Conservation (phyloP, 2,329 filamentous ascomycete species). For the Escovopsis sp. region DNA sequence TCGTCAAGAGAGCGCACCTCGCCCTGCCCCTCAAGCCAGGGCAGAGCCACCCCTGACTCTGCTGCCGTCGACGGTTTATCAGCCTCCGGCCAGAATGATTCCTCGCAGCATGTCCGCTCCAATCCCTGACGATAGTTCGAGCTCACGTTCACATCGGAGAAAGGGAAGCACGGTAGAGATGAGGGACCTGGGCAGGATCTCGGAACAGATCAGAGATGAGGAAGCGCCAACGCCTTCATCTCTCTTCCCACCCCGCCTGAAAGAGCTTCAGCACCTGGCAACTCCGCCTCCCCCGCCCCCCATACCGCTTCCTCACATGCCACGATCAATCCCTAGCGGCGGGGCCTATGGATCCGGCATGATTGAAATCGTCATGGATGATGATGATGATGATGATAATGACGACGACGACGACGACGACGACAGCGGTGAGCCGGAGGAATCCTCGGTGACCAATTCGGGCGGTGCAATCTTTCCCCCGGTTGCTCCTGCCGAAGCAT, state of each 20-base stretch:
- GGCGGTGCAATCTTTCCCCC: slow-evolving; percentile 31
- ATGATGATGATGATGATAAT: slow-evolving; percentile 46
- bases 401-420: too few relatives aligned
- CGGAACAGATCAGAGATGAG: slow-evolving; percentile 31
- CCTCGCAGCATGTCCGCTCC: slow-evolving; percentile 46
- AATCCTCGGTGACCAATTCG: slow-evolving; percentile 17
- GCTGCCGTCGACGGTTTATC: slow-evolving; percentile 45
- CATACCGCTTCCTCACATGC: slow-evolving; percentile 36
- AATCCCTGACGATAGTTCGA: slow-evolving; percentile 26
- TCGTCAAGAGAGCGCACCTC: too few relatives aligned
- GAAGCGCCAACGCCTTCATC: slow-evolving; percentile 38
- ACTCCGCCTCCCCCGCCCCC: slow-evolving; percentile 47
- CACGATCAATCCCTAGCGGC: slow-evolving; percentile 23
- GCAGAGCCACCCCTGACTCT: slow-evolving; percentile 26
- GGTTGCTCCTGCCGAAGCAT: slow-evolving; percentile 30
- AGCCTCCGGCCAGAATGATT: slow-evolving; percentile 35
- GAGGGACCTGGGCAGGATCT: slow-evolving; percentile 34
- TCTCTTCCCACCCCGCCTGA: slow-evolving; percentile 39
- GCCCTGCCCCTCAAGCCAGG: too few relatives aligned
- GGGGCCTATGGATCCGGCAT: slow-evolving; percentile 37
- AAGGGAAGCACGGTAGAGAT: slow-evolving; percentile 23
- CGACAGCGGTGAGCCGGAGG: slow-evolving; percentile 27
- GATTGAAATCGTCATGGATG: slow-evolving; percentile 54
- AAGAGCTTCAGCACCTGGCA: slow-evolving; percentile 48
- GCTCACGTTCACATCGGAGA: slow-evolving; percentile 15